Percentiles rank a stretch among this genome's conserved stretches.
Conservation (phyloP, 129 eudicot genomes). For the Ambrosia trifida region DNA sequence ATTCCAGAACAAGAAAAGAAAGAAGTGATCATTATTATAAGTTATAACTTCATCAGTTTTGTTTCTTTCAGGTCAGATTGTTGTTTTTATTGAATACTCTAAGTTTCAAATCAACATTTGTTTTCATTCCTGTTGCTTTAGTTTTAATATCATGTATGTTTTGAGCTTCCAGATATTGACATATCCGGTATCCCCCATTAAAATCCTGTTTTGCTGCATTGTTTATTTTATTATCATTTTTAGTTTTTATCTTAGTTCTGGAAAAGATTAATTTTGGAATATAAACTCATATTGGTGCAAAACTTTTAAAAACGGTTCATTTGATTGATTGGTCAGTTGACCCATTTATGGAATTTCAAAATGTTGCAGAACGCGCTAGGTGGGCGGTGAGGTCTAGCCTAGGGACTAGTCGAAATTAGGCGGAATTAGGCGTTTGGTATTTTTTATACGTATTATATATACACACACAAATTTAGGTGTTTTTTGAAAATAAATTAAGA, state of each 20-base stretch:
- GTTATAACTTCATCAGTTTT: neutral
- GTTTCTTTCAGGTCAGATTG: slow-evolving; percentile 25
- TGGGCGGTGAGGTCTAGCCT: too few relatives aligned
- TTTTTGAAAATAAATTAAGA: too few relatives aligned
- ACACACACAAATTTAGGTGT: too few relatives aligned
- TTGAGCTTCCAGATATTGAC: slow-evolving; percentile 15
- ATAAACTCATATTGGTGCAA: neutral
- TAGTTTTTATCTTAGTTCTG: neutral
- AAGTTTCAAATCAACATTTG: slow-evolving; percentile 12
- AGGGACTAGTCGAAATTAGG: too few relatives aligned
- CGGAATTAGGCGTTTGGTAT: too few relatives aligned
- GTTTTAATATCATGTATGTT: slow-evolving; percentile 13
- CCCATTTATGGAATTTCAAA: neutral
- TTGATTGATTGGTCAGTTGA: neutral
- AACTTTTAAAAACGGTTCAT: neutral
- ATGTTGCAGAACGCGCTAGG: too few relatives aligned
- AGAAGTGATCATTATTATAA: slow-evolving; percentile 35
- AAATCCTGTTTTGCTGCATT: neutral
- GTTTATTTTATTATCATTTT: neutral
- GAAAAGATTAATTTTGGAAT: slow-evolving; percentile 2
- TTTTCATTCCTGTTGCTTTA: slow-evolving; percentile 11
- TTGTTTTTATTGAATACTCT: slow-evolving; percentile 1
- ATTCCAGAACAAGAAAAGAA: slow-evolving; percentile 56
- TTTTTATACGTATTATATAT: too few relatives aligned
- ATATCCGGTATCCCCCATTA: neutral